phyloP scores from a whole-genome alignment of 352 stramenopile species.

The Hyaloperonospora brassicae region DNA sequence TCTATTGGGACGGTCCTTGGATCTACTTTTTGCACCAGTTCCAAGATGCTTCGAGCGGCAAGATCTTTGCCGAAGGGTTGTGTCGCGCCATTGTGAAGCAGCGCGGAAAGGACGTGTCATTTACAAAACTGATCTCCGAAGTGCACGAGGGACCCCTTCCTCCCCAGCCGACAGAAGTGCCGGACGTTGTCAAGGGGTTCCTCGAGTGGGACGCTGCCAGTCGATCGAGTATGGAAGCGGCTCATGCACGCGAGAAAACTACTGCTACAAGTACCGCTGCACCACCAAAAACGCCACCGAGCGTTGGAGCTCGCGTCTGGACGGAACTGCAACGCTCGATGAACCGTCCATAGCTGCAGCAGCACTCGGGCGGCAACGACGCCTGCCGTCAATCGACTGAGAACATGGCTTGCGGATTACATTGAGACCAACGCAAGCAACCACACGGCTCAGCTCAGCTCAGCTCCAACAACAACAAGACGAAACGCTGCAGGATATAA shows the following conservation, averaged over 20 bases:
- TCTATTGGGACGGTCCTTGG: constrained; percentile 52
- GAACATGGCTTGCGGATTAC: too few species aligned
- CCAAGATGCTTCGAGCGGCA: constrained; percentile 39
- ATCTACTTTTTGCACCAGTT: constrained; percentile 61
- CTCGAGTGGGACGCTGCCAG: constrained; percentile 34
- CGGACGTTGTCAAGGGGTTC: constrained; percentile 31
- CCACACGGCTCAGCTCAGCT: too few species aligned
- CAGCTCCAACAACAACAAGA: too few species aligned
- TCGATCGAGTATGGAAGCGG: constrained; percentile 29
- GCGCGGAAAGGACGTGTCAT: constrained; percentile 11
- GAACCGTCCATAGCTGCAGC: constrained; percentile 22
- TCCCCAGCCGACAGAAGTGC: constrained; percentile 19
- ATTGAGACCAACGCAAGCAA: too few species aligned
- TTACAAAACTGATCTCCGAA: constrained; percentile 26
- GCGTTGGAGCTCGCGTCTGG: constrained; percentile 22
- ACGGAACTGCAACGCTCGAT: constrained; percentile 36
- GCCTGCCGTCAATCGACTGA: too few species aligned
- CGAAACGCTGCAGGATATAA: too few species aligned
- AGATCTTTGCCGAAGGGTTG: constrained; percentile 49
- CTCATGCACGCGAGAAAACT: constrained; percentile 12
- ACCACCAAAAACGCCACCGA: constrained; percentile 8
- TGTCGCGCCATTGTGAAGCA: constrained; percentile 29
- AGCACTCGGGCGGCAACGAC: too few species aligned
- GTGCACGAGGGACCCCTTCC: constrained; percentile 23
- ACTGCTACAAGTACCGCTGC: constrained; percentile 1